Percentiles rank a stretch among this genome's conserved stretches.
Conservation (phyloP, 306 rosid species). For the Cucurbita maxima region DNA sequence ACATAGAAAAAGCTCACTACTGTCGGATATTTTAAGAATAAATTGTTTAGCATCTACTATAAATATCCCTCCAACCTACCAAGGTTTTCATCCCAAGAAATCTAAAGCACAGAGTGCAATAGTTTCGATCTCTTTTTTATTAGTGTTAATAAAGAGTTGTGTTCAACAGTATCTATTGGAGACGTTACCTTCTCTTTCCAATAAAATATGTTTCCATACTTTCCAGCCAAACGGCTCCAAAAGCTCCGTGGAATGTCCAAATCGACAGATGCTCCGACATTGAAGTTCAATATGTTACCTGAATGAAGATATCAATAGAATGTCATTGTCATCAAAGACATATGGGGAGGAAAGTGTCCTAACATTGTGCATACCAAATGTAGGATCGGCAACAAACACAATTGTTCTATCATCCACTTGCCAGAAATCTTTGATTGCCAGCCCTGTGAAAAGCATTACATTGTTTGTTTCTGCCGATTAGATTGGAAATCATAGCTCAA, state of each 20-base stretch:
- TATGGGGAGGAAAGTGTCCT: background rate
- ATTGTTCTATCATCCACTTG: conserved; percentile 93
- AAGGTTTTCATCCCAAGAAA: no score
- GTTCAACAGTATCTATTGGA: background rate
- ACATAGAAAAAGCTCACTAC: background rate
- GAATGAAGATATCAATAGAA: conserved; percentile 10
- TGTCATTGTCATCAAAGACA: conserved; percentile 2
- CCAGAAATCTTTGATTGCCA: conserved; percentile 90
- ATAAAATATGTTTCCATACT: conserved; percentile 82
- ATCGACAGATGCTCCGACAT: conserved; percentile 77
- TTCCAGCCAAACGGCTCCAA: conserved; percentile 96
- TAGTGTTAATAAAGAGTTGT: no score
- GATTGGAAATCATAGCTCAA: background rate
- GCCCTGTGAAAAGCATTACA: conserved; percentile 29
- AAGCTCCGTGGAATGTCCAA: conserved; percentile 84
- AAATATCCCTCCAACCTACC: no score
- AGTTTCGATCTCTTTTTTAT: no score
- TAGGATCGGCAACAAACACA: conserved; percentile 97
- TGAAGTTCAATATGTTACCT: conserved; percentile 92
- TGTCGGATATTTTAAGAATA: no score
- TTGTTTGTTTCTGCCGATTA: background rate
- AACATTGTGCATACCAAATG: conserved; percentile 48
- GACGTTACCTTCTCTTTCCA: conserved; percentile 79
- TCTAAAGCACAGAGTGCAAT: no score
- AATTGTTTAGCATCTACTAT: no score